Evolutionary conservation across 768 basidiomycete species (phyloP), one percentile per base, ranked within the genome.

Genomic region (Holtermannia corniformis): DNA sequence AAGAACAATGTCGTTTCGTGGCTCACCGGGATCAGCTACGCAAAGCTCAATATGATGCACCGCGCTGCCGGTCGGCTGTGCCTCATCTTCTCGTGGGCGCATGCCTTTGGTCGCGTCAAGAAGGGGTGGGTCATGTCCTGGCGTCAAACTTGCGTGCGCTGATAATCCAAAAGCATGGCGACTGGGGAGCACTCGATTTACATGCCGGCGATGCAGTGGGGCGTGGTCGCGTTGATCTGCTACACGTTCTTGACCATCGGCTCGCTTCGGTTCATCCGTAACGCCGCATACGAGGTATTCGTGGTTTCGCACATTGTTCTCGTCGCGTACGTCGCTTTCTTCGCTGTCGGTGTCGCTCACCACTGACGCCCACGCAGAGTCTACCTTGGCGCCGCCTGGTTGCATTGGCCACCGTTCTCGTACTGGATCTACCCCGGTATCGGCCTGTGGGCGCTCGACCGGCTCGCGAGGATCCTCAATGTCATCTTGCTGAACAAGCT

Each of bases 1-100:
- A 80, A 79, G 68, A 82, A 83, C 67, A 83, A 83, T 54, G 68
- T 80, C 26, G 67, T 80, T 32, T 80, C 79, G 5, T 75, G 76
- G 59, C 45, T 81, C 44, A 81, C 79, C 7, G 80, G 81, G 3
- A 70, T 82, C 40, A 71, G 78, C 11, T 80, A 81, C 56, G 80
- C 81, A 63, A 79, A 78, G 58, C 68, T 73, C 56, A 73, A 73
- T 54, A 68, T 68, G 44, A 56, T 73, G n/a, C 72, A 73, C 46
- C 69, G 72, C 2, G 63, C 65, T 4, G 59, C 67, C 7, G 63
- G 61, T 0, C 56, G 72, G 23, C 58, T 63, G 1, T 58, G 57
- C 42, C 57, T 72, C 1, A 43, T 70, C 20, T 55, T 58, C 14
- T 57, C 55, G 19, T 68, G 66, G 66, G 16, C 61, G 7, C 69